Base-by-base conservation (phyloP, 2,329 filamentous ascomycete species). In the Aspergillus novoparasiticus region DNA sequence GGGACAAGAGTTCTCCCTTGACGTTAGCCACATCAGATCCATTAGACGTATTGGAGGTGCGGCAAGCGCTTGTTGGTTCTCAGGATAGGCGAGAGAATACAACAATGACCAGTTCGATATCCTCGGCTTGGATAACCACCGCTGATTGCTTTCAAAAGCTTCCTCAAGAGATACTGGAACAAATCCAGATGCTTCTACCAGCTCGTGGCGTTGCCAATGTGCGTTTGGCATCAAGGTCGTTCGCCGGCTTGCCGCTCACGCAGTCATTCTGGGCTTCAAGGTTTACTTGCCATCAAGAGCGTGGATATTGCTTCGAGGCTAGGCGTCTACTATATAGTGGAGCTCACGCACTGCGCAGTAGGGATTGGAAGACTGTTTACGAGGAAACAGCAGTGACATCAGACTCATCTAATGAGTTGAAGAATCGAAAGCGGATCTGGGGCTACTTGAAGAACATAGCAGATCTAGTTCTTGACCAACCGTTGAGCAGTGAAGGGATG, bases 281-380 rank as follows among this genome's bases (percentile, higher is more conserved):
- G 50, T 69, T 71, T 36, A 54, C 54, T n/a, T 58, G 28, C n/a
- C 19, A 48, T 23, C 61, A 64, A 36, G 68, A 71, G 28, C 61
- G 66, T 32, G 62, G 65, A 23, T 68, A 62, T 30, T 64, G 69
- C 21, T 66, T 66, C 57, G 66, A 69, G 50, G 61, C 63, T 36
- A 57, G 28, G 34, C 23, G 61, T 36, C 57, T 55, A n/a, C 34
- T 54, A 6, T 59, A 55, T 48, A 59, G 45, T n/a, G 30, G 55
- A 8, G 28, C 41, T 19, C 8, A 45, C 3, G 39, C 56, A 19
- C 36, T 57, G 26, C 46, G 62, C 28, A 23, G 36, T 41, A 63
- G 65, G 11, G 62, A 82, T 34, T 71, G 68, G 69, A 69, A 61
- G 59, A 43, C 48, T 10, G 50, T 69, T 28, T 70, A 69, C 45